These are phyloP conservation scores for Lentinula raphanica DNA, from an alignment of 768 basidiomycete genomes.

Conservation along the genomic window DNA sequence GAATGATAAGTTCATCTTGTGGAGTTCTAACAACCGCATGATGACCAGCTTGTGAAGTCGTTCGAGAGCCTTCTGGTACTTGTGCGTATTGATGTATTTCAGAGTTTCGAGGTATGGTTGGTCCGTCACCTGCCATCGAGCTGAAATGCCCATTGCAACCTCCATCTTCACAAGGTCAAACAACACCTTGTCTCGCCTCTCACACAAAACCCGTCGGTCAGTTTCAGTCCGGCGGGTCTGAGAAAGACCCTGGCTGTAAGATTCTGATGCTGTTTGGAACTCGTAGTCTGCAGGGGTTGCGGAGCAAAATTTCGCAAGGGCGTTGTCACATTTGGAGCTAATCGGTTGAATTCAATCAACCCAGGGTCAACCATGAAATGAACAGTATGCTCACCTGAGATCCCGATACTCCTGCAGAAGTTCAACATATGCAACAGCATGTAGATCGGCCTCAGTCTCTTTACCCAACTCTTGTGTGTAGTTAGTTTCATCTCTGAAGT, in stretches of 20 bases:
- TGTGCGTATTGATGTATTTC: constrained; percentile 12
- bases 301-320: no score
- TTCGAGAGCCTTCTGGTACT: constrained; percentile 25
- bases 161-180: constrained; percentile 18
- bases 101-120: constrained; percentile 18
- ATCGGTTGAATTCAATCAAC: constrained; percentile 1
- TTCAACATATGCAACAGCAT: constrained; percentile 27
- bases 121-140: constrained; percentile 20
- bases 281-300: constrained; percentile 11
- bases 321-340: no score
- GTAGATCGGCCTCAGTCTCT: constrained; percentile 21
- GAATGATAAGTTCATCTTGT: constrained; percentile 28
- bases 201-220: constrained; percentile 10
- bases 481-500: constrained; percentile 16
- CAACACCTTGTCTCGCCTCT: constrained; percentile 12
- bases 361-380: constrained; percentile 9
- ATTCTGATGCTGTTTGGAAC: constrained; percentile 3
- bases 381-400: constrained; percentile 9
- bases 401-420: constrained; percentile 17
- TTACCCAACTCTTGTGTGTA: constrained; percentile 22
- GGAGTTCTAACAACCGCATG: constrained; percentile 31
- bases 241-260: constrained; percentile 13
- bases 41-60: constrained; percentile 27
- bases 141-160: constrained; percentile 17
- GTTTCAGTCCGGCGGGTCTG: constrained; percentile 21